Base-by-base conservation (phyloP, 345 rosid species). In the Eucalyptus cloeziana region DNA sequence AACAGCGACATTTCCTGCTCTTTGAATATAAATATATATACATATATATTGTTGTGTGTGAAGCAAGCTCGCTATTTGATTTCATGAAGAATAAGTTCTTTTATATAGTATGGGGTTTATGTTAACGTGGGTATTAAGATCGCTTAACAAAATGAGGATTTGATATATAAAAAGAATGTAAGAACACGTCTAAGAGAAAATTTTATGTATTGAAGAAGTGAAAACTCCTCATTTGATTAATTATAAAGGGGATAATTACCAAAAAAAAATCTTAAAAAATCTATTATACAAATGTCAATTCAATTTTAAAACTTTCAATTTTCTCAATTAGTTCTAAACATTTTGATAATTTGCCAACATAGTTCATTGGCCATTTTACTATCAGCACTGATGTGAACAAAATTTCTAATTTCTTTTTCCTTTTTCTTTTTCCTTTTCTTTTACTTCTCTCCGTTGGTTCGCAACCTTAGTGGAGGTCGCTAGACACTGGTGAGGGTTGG, bases 361-460 rank as follows among this genome's bases (percentile, higher is more conserved):
- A 30, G 7, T 64, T 17, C 5, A 13, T 6, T n/a, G 33, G 19
- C 9, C 67, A 60, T 60, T 13, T 12, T 60, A 25, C 31, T 60
- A 5, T 24, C 1, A 5, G 0, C 3, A 10, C 10, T 0, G 15
- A 25, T 10, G 13, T 4, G 1, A 1, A 25, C n/a, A 60, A 25
- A 12, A 7, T 30, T 62, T 62, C 0, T 62, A 62, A 27, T 30
- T 62, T 62, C 27, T 25, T 4, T 25, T 25, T 2, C 1, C 0
- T 58, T 58, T 25, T 2, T 10, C 0, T 0, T 58, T 58, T 25
- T 58, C 15, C 6, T 11, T 60, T 60, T 1, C n/a, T 60, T 4
- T 60, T 60, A 25, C 5, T 60, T 60, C 31, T 31, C 67, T 10
- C 7, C n/a, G 1, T 0, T 10, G 2, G 14, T 60, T 1, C 1